These are phyloP conservation scores for Saccharomycopsis oosterbeekiorum DNA, from an alignment of 805 yeast genomes.

Conservation along the genomic window DNA sequence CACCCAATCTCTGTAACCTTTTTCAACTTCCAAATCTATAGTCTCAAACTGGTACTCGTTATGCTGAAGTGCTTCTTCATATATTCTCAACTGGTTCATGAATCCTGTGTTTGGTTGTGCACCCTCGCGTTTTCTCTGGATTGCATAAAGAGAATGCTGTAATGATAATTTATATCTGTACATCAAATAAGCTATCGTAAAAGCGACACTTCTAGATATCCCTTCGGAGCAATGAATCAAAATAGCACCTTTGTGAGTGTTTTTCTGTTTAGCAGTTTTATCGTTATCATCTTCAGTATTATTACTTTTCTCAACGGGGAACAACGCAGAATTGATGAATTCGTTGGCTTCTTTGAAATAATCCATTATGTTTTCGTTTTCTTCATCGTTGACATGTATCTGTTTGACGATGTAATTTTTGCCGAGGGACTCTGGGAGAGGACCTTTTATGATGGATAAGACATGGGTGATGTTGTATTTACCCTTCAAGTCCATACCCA, in stretches of 20 bases:
- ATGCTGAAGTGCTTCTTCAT: constrained; percentile 28
- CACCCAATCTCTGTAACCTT: constrained; percentile 31
- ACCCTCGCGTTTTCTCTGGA: constrained; percentile 49
- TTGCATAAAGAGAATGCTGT: constrained; percentile 62
- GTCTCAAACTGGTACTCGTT: constrained; percentile 26
- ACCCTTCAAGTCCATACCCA: constrained; percentile 39
- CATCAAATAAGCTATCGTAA: constrained; percentile 85
- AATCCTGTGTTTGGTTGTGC: constrained; percentile 71
- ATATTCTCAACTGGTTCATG: constrained; percentile 58
- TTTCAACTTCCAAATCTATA: constrained; percentile 22
- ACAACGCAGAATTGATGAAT: constrained; percentile 59
- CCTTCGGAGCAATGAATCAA: constrained; percentile 85
- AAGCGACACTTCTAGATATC: constrained; percentile 80
- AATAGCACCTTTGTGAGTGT: constrained; percentile 35
- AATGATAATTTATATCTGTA: constrained; percentile 50
- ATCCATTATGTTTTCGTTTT: constrained; percentile 52
- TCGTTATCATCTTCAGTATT: constrained; percentile 21
- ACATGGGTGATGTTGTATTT: constrained; percentile 58
- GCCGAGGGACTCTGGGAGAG: constrained; percentile 42
- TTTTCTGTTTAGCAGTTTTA: constrained; percentile 18
- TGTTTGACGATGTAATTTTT: constrained; percentile 43
- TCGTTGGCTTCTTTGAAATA: constrained; percentile 49
- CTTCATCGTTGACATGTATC: constrained; percentile 66
- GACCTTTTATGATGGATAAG: constrained; percentile 58
- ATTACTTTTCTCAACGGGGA: constrained; percentile 29